Conservation (phyloP, 2,329 filamentous ascomycete genomes). For the Pestalotiopsis sp. region DNA sequence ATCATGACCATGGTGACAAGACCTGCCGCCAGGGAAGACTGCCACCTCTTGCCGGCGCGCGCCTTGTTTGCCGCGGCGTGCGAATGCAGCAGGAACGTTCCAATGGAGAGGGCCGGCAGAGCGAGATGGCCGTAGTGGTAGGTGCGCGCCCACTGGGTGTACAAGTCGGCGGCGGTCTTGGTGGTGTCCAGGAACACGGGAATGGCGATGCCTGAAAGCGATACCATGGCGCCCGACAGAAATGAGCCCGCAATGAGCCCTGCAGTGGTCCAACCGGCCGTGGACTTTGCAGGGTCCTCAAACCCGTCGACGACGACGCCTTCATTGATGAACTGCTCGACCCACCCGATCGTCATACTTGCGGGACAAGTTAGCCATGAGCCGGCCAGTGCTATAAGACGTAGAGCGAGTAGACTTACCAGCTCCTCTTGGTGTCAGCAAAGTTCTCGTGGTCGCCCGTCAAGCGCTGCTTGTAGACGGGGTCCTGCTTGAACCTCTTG, state of each 20-base stretch:
- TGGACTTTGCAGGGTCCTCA: neutral
- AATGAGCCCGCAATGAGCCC: constrained; percentile 11
- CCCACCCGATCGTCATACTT: constrained; percentile 51
- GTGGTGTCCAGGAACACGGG: constrained; percentile 35
- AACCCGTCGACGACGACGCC: neutral
- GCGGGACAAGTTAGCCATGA: constrained; percentile 4
- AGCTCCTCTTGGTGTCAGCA: constrained; percentile 49
- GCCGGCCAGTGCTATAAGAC: neutral
- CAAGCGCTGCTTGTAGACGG: constrained; percentile 49
- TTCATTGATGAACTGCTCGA: constrained; percentile 35
- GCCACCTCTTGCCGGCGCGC: constrained; percentile 27
- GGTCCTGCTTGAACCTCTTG: constrained; percentile 50
- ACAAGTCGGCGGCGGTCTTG: constrained; percentile 25
- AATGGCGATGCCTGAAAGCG: constrained; percentile 29
- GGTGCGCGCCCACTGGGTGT: constrained; percentile 34
- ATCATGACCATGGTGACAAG: constrained; percentile 33
- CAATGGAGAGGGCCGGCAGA: constrained; percentile 32
- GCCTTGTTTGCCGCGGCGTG: constrained; percentile 1
- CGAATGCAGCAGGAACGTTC: neutral
- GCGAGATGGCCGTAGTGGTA: constrained; percentile 35
- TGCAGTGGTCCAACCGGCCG: neutral
- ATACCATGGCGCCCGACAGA: constrained; percentile 15
- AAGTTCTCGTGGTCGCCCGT: constrained; percentile 50
- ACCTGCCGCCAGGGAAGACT: constrained; percentile 21
- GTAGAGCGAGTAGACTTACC: neutral